Evolutionary conservation across 805 yeast genomes (phyloP), one percentile per base, ranked within the genome.

Genomic region (Ogataea nakhonphanomensis): DNA sequence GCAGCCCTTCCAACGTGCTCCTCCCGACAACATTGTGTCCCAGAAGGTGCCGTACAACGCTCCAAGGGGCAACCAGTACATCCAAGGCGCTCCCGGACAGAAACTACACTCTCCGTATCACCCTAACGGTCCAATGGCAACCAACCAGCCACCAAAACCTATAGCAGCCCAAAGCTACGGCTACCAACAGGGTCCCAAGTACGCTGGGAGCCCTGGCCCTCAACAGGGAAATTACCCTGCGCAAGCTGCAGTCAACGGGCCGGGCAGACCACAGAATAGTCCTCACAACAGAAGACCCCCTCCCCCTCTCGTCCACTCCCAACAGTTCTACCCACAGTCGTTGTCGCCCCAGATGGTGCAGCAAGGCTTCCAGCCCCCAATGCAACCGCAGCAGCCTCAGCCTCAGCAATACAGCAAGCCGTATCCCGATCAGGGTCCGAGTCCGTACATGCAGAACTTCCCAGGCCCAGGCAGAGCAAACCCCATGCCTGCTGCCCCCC

Each of bases 1-100:
- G 49, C 50, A 54, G 21, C 39, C 35, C 29, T 33, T 25, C 20
- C 50, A 39, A 33, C 44, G 59, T 9, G 59, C 62, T 15, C 61
- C 62, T 11, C 41, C 53, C 7, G 48, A 55, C 38, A 54, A 56
- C 37, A 53, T 57, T 21, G 48, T 45, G 3, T 21, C 53, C 7
- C 57, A 57, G 35, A 45, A 50, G 29, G 51, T 43, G 25, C 31
- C 45, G 5, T 46, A 51, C 34, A 23, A 25, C 14, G 48, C 38
- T 11, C 49, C 29, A 21, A 44, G 35, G 30, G 20, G 20, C 20
- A 45, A 25, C 21, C 40, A 33, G n/a, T 10, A 15, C 11, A 25
- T 27, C n/a, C 37, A 34, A 20, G 28, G 23, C 13, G 27, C 33
- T 1, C 27, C 39, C 13, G 30, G 28, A 4, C 44, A 43, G 22